Percentiles rank a stretch among this genome's conserved stretches.
phyloP scores from a whole-genome alignment of 148 eudicot genomes.

The Cornus florida region DNA sequence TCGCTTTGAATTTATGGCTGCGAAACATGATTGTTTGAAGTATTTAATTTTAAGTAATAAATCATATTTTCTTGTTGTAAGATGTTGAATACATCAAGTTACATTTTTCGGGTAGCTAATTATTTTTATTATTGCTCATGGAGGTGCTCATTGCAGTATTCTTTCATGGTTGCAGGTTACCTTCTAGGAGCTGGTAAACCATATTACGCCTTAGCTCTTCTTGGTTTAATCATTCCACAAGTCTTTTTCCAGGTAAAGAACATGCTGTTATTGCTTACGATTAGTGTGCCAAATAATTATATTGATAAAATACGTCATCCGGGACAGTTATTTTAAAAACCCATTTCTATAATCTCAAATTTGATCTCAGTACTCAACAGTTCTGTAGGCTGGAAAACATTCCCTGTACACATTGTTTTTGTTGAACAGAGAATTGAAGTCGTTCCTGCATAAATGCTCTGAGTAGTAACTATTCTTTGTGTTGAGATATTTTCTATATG shows the following conservation, averaged over 20 bases:
- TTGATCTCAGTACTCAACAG: no score
- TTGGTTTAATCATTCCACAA: conserved; percentile 80
- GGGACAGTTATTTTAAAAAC: background rate
- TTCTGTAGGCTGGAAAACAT: no score
- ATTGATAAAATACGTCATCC: background rate
- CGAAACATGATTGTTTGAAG: no score
- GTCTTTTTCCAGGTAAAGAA: conserved; percentile 80
- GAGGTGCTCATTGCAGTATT: conserved; percentile 10
- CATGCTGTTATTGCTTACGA: background rate
- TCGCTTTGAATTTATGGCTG: no score
- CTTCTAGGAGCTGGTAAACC: conserved; percentile 89
- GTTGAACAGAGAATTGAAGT: no score
- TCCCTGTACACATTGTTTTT: no score
- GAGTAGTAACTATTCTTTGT: no score
- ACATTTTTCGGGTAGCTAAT: background rate
- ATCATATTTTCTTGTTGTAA: background rate
- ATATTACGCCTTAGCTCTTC: conserved; percentile 71
- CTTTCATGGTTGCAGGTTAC: conserved; percentile 57
- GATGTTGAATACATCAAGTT: no score
- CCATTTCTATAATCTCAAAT: no score
- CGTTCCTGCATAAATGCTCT: no score
- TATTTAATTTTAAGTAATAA: no score
- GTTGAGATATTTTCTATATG: no score
- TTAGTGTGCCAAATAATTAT: background rate
- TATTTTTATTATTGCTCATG: background rate